A percentile compares a stretch with the other conserved stretches of the same genome.
Evolutionary conservation across 768 basidiomycete genomes (phyloP).

Genomic region (Krasilnikovozyma curviuscula): DNA sequence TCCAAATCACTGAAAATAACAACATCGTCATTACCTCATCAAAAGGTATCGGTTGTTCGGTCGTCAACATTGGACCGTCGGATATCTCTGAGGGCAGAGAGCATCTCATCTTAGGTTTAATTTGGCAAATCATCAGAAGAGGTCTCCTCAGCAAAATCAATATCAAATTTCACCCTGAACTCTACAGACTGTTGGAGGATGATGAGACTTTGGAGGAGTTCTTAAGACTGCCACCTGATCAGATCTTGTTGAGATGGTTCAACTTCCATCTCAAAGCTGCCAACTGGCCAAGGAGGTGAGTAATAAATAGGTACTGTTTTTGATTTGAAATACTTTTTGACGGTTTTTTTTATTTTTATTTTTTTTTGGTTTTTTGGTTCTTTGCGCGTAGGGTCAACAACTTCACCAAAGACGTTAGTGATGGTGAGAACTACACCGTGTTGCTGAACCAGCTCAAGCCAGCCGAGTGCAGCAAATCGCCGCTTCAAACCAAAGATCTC

Average conservation of each 20-base stretch:
- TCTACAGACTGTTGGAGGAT: constrained; percentile 88
- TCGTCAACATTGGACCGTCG: constrained; percentile 89
- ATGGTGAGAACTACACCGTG: constrained; percentile 94
- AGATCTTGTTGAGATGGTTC: constrained; percentile 96
- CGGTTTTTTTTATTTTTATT: neutral
- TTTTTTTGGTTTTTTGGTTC: neutral
- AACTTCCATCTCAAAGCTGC: constrained; percentile 96
- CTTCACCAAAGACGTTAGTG: constrained; percentile 91
- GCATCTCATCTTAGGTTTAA: constrained; percentile 88
- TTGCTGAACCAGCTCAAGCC: constrained; percentile 91
- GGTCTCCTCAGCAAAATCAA: constrained; percentile 87
- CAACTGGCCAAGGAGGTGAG: constrained; percentile 65
- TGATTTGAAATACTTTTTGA: neutral
- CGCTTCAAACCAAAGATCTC: constrained; percentile 66
- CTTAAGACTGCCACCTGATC: constrained; percentile 80
- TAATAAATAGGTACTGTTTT: constrained; percentile 1
- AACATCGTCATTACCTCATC: constrained; percentile 97
- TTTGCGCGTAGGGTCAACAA: constrained; percentile 57
- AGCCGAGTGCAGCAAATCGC: constrained; percentile 72
- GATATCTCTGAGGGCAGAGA: constrained; percentile 86
- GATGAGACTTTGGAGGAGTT: constrained; percentile 95
- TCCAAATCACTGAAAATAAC: constrained; percentile 99
- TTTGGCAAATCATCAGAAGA: constrained; percentile 94
- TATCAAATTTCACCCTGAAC: constrained; percentile 92
- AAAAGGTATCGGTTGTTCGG: constrained; percentile 93